A percentile compares a stretch with the other conserved stretches of the same genome.
These are phyloP conservation scores for Alternaria arborescens DNA, from an alignment of 2,329 filamentous ascomycete species.

Conservation along the genomic window DNA sequence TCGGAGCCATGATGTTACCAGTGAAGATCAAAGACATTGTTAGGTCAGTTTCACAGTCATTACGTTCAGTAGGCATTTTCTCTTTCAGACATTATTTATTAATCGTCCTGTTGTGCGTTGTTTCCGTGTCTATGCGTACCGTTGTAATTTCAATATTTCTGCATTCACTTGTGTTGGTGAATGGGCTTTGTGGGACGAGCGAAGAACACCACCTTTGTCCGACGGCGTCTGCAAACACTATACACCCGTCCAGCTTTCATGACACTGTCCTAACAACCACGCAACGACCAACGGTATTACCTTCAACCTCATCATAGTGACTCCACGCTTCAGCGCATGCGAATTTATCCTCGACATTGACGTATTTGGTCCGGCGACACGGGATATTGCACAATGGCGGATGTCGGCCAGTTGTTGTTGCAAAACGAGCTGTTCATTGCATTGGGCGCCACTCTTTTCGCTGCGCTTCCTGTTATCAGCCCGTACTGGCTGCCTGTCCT, in stretches of 20 bases:
- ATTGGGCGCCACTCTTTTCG: neutral
- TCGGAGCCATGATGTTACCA: neutral
- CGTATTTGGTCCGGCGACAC: neutral
- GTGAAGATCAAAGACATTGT: neutral
- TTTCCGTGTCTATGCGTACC: neutral
- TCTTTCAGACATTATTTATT: neutral
- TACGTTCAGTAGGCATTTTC: neutral
- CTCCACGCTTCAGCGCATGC: neutral
- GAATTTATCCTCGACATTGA: neutral
- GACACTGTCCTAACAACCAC: neutral
- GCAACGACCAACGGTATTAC: neutral
- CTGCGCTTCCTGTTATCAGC: neutral
- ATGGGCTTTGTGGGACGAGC: conserved; percentile 1
- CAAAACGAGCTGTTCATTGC: conserved; percentile 3
- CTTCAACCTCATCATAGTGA: neutral
- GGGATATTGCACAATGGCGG: neutral
- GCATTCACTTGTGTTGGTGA: conserved; percentile 4
- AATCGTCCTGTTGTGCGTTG: neutral
- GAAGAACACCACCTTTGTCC: neutral
- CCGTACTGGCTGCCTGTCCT: neutral
- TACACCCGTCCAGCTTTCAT: neutral
- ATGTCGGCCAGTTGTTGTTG: neutral
- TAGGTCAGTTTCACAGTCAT: neutral
- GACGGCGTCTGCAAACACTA: neutral
- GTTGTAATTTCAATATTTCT: neutral